phyloP scores from a whole-genome alignment of 257 asterid genomes.

The Forsythia viridissima region DNA sequence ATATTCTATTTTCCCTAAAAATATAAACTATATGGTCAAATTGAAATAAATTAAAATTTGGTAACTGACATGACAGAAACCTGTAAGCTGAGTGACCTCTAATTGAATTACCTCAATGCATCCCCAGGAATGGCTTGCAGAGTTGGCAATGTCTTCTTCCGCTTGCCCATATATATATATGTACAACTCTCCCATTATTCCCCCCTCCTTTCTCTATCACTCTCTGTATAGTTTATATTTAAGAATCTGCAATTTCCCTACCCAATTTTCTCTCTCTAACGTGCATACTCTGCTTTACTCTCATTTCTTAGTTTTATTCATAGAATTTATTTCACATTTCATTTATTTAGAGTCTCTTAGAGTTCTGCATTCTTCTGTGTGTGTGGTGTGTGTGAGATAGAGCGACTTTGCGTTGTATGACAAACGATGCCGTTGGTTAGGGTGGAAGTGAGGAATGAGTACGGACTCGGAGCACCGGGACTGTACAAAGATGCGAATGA shows the following conservation, averaged over 20 bases:
- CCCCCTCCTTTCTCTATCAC: too few species aligned
- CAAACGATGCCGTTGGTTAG: constrained; percentile 78
- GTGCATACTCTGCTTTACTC: background rate
- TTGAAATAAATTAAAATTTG: background rate
- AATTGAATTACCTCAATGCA: background rate
- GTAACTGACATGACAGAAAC: background rate
- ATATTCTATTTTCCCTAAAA: background rate
- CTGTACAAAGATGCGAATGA: constrained; percentile 48
- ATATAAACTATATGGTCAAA: background rate
- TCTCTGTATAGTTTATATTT: background rate
- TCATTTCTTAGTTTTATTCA: constrained; percentile 34
- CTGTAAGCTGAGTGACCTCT: background rate
- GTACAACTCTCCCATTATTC: constrained; percentile 34
- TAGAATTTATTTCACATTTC: constrained; percentile 33
- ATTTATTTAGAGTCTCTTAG: constrained; percentile 16
- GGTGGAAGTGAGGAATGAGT: constrained; percentile 77
- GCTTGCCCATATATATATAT: background rate
- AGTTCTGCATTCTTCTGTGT: background rate
- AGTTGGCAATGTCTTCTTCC: constrained; percentile 67
- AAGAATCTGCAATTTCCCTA: background rate
- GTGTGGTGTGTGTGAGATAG: background rate
- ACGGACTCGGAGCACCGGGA: constrained; percentile 77
- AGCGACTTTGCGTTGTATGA: background rate
- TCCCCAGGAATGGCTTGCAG: constrained; percentile 67
- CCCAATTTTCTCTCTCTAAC: too few species aligned